Evolutionary conservation across 495 filamentous ascomycete genomes (phyloP).

Genomic region (Tetracladium setigerum): DNA sequence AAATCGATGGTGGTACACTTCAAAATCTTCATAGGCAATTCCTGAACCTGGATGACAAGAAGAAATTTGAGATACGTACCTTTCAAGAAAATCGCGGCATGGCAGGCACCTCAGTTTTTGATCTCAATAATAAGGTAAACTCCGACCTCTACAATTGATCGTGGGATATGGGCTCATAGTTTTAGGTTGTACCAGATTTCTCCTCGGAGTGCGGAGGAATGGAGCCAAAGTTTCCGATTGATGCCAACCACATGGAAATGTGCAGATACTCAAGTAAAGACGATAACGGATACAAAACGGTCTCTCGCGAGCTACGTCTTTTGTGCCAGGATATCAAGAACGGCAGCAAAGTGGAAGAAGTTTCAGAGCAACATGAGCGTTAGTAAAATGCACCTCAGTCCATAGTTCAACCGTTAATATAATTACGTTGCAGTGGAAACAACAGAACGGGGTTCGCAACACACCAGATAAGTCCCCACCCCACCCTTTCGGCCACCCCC

Average conservation of each 20-base stretch:
- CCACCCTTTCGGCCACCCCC: no score
- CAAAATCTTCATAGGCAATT: not conserved
- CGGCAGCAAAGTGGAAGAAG: no score
- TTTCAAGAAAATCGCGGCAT: not conserved
- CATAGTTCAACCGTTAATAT: no score
- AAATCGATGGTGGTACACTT: no score
- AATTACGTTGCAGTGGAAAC: no score
- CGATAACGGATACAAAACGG: conserved; percentile 7
- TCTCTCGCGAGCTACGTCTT: conserved; percentile 2
- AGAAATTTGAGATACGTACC: not conserved
- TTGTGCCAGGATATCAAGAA: no score
- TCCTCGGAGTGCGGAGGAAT: not conserved
- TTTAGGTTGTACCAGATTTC: not conserved
- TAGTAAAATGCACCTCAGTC: no score
- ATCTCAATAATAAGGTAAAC: not conserved
- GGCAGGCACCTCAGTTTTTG: not conserved
- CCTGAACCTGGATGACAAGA: not conserved
- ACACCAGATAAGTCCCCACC: no score
- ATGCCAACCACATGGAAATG: conserved; percentile 10
- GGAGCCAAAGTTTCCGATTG: conserved; percentile 6
- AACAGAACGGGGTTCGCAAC: no score
- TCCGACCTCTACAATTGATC: not conserved
- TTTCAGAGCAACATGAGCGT: no score
- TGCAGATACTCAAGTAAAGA: not conserved
- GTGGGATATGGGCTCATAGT: not conserved